Evolutionary conservation across 2,329 filamentous ascomycete genomes (phyloP), one percentile per base, ranked within the genome.

Genomic region (Phialophora tarda): DNA sequence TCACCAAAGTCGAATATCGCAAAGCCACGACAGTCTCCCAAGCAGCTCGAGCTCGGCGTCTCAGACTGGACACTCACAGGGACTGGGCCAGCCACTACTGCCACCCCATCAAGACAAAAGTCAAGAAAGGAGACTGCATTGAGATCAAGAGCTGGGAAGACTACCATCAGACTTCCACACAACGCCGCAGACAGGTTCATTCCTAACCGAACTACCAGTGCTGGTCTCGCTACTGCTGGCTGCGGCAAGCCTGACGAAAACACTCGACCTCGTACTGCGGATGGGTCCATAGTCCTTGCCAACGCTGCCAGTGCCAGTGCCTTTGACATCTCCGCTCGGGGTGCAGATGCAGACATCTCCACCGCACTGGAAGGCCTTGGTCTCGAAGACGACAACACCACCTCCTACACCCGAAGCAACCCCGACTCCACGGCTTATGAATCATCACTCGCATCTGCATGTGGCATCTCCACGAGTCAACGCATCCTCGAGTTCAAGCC

Each of bases 401-500:
- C 85, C 44, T 86, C 84, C 56, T 91, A 92, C 79, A 85, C 88
- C 56, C 92, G 93, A 69, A 90, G 91, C 14, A 92, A 93, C 7
- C 93, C 93, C 63, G 93, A 95, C 79, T 89, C 91, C 2, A 88
- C 92, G 61, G 94, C 94, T 24, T 98, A 97, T 79, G 91, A 97
- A 79, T 92, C 95, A 66, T 94, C 93, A 2, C 83, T 98, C 54
- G 93, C 94, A 54, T 89, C 89, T 72, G 94, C 94, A 58, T 98
- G 94, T 78, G 95, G 93, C 64, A 92, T 99, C 69, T 94, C 89
- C 76, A 86, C 96, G 69, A 96, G 93, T 83, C 96, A 93, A 63
- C 91, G 95, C 69, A 99, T 99, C 74, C 90, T 99, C 59, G 91
- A 95, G 67, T 99, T 97, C 86, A 99, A 99, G 88, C 95, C 95